Conservation (phyloP, 1,284 basidiomycete species). For the Ceratobasidium sp. region DNA sequence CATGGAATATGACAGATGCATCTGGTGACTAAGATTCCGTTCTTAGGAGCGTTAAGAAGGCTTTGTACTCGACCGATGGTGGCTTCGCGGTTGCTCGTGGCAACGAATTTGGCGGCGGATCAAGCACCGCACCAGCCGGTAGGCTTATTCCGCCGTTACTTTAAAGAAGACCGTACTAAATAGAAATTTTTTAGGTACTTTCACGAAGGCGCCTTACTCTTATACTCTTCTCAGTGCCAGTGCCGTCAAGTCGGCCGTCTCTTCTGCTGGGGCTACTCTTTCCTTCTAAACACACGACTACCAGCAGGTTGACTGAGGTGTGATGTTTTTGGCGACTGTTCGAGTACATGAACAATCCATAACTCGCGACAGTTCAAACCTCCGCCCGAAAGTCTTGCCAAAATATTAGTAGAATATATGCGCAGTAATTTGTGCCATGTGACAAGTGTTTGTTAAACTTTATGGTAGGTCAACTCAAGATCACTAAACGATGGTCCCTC, state of each 20-base stretch:
- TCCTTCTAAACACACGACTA: neutral
- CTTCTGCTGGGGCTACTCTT: slow-evolving; percentile 25
- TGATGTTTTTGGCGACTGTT: neutral
- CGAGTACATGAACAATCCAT: neutral
- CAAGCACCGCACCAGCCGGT: slow-evolving; percentile 25
- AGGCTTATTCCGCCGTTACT: too few species aligned
- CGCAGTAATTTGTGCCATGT: neutral
- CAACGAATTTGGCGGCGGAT: slow-evolving; percentile 43
- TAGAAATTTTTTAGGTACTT: slow-evolving; percentile 1
- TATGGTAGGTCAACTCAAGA: neutral
- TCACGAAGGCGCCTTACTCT: slow-evolving; percentile 13
- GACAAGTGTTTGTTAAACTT: neutral
- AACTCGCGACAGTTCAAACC: neutral
- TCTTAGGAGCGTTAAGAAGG: slow-evolving; percentile 50
- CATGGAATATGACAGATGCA: neutral
- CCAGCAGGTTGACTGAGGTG: neutral
- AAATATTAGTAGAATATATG: neutral
- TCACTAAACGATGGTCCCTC: slow-evolving; percentile 8
- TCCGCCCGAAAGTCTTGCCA: neutral
- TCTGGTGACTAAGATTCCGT: neutral
- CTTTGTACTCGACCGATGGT: slow-evolving; percentile 55
- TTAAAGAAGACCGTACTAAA: too few species aligned
- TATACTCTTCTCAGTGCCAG: slow-evolving; percentile 7
- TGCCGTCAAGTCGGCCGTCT: slow-evolving; percentile 19
- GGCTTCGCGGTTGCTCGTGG: slow-evolving; percentile 50